Evolutionary conservation across 805 yeast genomes (phyloP), one percentile per base, ranked within the genome.

Genomic region (Saccharomycopsis sp.): DNA sequence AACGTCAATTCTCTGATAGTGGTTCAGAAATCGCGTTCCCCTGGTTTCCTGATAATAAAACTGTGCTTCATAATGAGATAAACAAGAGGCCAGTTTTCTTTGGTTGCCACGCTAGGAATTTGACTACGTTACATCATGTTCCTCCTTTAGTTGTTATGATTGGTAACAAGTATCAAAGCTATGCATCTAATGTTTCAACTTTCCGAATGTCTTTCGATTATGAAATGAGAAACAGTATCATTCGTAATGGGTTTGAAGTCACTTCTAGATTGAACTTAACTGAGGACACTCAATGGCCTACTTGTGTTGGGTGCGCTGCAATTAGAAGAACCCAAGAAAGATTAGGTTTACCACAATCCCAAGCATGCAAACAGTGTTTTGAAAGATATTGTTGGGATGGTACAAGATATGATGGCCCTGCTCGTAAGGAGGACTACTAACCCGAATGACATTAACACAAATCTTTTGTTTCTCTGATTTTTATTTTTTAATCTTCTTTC

Each of bases 271-370:
- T 70, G 47, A 85, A 85, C 58, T 62, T 76, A 29, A 81, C 93
- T 9, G 56, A 79, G 20, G 93, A 84, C 52, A 59, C 65, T 3
- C 77, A 82, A 33, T 85, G 84, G 79, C 65, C 74, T 32, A 72
- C 78, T 4, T 85, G 95, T 66, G 70, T 85, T 40, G 85, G 84
- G 2, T 85, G 95, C 68, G 95, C 94, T 7, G 72, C 85, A 38
- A 68, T 85, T 45, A 81, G 85, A 65, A 77, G 95, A 60, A 76
- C 81, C 33, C 79, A 80, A 57, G 93, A 85, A 63, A 71, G 87
- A 57, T 61, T 70, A 33, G 77, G 79, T 23, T 62, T 69, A 29
- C 68, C 73, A 16, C 81, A 81, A 47, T 61, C 67, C 9, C 77
- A 70, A 2, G 86, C 83, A 56, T 86, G 96, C 66, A 63, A 74